phyloP scores from a whole-genome alignment of 495 filamentous ascomycete genomes.

The Schizothecium vesticola region DNA sequence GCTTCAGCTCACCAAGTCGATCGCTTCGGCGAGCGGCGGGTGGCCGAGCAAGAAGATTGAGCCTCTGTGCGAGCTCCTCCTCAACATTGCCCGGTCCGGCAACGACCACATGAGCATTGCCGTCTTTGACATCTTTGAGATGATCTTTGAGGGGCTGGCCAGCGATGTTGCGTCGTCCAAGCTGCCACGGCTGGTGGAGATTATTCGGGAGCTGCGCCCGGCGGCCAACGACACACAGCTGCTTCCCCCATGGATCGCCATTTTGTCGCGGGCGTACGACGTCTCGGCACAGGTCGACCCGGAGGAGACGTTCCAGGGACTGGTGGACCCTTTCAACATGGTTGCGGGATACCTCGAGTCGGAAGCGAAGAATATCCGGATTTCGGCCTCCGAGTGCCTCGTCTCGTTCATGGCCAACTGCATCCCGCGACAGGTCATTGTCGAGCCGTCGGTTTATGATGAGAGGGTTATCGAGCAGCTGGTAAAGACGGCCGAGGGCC shows the following conservation, averaged over 20 bases:
- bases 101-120: conserved; percentile 95
- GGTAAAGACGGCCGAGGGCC: conserved; percentile 57
- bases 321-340: conserved; percentile 74
- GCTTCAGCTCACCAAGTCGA: conserved; percentile 81
- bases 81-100: conserved; percentile 77
- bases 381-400: conserved; percentile 90
- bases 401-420: conserved; percentile 88
- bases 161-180: conserved; percentile 82
- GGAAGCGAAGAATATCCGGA: conserved; percentile 81
- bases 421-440: conserved; percentile 68
- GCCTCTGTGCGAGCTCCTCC: conserved; percentile 76
- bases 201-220: conserved; percentile 81
- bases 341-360: conserved; percentile 77
- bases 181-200: conserved; percentile 77
- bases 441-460: conserved; percentile 83
- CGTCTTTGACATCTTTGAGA: conserved; percentile 94
- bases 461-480: conserved; percentile 78
- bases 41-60: conserved; percentile 99
- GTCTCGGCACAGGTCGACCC: conserved; percentile 81
- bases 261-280: conserved; percentile 88
- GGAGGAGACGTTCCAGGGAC: conserved; percentile 80
- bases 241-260: conserved; percentile 92
- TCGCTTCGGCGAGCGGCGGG: conserved; percentile 78
- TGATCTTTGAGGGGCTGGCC: conserved; percentile 86
- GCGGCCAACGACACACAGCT: conserved; percentile 87